Evolutionary conservation across 2,329 filamentous ascomycete species (phyloP), one percentile per base, ranked within the genome.

Genomic region (Diaporthe sp.): DNA sequence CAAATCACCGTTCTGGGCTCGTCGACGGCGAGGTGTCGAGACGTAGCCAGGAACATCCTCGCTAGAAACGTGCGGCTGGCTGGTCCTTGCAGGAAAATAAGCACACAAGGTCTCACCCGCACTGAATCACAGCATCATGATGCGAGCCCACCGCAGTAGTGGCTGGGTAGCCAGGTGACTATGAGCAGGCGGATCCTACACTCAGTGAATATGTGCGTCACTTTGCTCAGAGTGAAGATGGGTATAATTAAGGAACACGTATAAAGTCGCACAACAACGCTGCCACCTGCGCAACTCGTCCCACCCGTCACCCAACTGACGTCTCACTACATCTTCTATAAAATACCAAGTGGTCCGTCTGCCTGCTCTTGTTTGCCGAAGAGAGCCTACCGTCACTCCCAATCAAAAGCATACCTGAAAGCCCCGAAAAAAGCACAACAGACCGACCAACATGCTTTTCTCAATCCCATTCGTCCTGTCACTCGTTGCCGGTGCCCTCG

Each of bases 81-180:
- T 17, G 47, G 5, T 52, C 64, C 64, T 68, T 68, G 64, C 64
- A 68, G 33, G 13, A 25, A 30, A 68, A 40, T 68, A 68, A 68
- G 64, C 64, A 54, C n/a, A 22, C 64, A 68, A 68, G 64, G 64
- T 68, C 64, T 68, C 45, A 68, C 64, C 25, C 33, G 25, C n/a
- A 54, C 13, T 68, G 33, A 28, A 68, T 68, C 64, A 68, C 22
- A 54, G 64, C 45, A 68, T 54, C 64, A 68, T 54, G 45, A 40
- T 68, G 33, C 47, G 64, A 67, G 30, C 19, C 6, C 30, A 22
- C 30, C 22, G 47, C 64, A 28, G 45, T 54, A 68, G 47, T 68
- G 47, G 47, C 64, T 64, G 60, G 40, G 10, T 47, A 54, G 47
- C 47, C 28, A 35, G 42, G 64, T 68, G 47, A 38, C 33, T 52